Percentiles rank a stretch among this genome's conserved stretches.
phyloP scores from a whole-genome alignment of 78 protist genomes.

The Dictyostelium purpureum region DNA sequence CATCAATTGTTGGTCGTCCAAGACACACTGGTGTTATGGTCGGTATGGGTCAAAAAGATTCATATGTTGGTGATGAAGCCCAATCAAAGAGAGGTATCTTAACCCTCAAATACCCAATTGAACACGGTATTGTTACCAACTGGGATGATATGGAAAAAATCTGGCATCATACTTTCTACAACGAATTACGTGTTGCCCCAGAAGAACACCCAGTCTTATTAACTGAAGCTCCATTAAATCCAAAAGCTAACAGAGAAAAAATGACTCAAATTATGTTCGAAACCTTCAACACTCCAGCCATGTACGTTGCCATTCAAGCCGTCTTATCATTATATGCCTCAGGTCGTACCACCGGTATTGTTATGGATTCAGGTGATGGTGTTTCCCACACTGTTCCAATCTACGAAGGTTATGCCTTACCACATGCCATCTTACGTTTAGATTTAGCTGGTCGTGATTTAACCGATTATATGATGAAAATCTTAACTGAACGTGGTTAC shows the following conservation, averaged over 20 bases:
- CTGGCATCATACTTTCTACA: slow-evolving; percentile 92
- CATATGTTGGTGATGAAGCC: slow-evolving; percentile 85
- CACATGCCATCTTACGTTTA: slow-evolving; percentile 89
- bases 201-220: slow-evolving; percentile 97
- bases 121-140: slow-evolving; percentile 87
- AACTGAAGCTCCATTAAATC: slow-evolving; percentile 97
- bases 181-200: slow-evolving; percentile 96
- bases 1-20: slow-evolving; percentile 93
- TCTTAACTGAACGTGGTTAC: slow-evolving; percentile 91
- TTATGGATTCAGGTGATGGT: slow-evolving; percentile 98
- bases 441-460: slow-evolving; percentile 92
- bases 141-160: slow-evolving; percentile 93
- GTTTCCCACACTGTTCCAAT: slow-evolving; percentile 94
- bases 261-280: slow-evolving; percentile 93
- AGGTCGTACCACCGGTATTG: slow-evolving; percentile 95
- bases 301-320: slow-evolving; percentile 87
- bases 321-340: slow-evolving; percentile 95
- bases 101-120: slow-evolving; percentile 89
- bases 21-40: slow-evolving; percentile 90
- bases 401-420: slow-evolving; percentile 87
- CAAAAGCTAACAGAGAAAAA: slow-evolving; percentile 95
- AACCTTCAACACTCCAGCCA: slow-evolving; percentile 84
- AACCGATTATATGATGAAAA: slow-evolving; percentile 91
- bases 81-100: slow-evolving; percentile 82
- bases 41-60: slow-evolving; percentile 87